A percentile compares a stretch with the other conserved stretches of the same genome.
These are phyloP conservation scores for Fallopia convolvulus DNA, from an alignment of 148 eudicot genomes.

Conservation along the genomic window DNA sequence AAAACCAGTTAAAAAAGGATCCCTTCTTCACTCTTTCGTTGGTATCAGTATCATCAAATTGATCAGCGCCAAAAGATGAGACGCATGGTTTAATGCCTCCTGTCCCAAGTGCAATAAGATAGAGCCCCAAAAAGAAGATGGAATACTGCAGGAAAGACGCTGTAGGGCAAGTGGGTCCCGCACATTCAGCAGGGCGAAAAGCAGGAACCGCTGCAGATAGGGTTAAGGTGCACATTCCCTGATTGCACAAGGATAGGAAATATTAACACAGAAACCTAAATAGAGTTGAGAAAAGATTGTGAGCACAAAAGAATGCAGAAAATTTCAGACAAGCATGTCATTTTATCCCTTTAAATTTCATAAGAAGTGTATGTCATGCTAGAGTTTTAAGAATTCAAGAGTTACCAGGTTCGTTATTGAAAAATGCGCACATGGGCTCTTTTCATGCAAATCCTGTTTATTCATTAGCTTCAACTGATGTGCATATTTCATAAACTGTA, in stretches of 20 bases:
- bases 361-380: too few species aligned
- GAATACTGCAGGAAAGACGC: slow-evolving; percentile 14
- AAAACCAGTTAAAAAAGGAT: slow-evolving; percentile 26
- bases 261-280: neutral
- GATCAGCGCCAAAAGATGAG: slow-evolving; percentile 27
- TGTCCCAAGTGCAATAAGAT: slow-evolving; percentile 20
- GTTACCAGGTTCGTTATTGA: too few species aligned
- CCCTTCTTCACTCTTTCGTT: slow-evolving; percentile 20
- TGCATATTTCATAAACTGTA: too few species aligned
- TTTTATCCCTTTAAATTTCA: neutral
- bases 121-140: slow-evolving; percentile 15
- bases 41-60: slow-evolving; percentile 22
- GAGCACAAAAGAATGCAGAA: too few species aligned
- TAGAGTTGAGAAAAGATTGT: neutral
- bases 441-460: too few species aligned
- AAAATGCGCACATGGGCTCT: too few species aligned
- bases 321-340: too few species aligned
- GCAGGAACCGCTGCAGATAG: neutral
- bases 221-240: slow-evolving; percentile 8
- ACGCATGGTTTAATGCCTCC: slow-evolving; percentile 24
- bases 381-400: too few species aligned
- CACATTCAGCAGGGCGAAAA: slow-evolving; percentile 7
- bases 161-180: slow-evolving; percentile 13
- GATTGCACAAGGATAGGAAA: slow-evolving; percentile 1
- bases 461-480: too few species aligned